Conservation (phyloP, 805 yeast species). For the Saturnispora sekii region DNA sequence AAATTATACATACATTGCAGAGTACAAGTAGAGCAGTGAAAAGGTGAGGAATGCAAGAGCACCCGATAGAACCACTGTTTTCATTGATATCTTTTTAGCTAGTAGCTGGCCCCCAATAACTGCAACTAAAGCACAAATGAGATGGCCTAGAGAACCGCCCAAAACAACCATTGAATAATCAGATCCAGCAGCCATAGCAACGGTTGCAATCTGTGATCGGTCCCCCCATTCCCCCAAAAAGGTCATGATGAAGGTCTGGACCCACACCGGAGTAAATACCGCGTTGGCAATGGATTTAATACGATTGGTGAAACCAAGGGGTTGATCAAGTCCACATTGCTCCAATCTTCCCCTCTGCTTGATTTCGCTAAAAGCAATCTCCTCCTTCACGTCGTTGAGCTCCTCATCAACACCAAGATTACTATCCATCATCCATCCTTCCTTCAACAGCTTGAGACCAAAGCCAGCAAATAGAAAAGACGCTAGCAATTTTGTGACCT, state of each 20-base stretch:
- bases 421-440: constrained; percentile 75
- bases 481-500: constrained; percentile 74
- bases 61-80: constrained; percentile 87
- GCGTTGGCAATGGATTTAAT: constrained; percentile 47
- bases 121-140: constrained; percentile 78
- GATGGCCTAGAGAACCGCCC: constrained; percentile 89
- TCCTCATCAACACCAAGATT: constrained; percentile 89
- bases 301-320: constrained; percentile 5
- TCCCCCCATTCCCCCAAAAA: constrained; percentile 99
- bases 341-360: constrained; percentile 44
- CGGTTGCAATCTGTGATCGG: constrained; percentile 94
- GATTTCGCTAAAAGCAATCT: constrained; percentile 57
- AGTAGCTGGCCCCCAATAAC: constrained; percentile 85
- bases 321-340: background rate
- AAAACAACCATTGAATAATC: constrained; percentile 81
- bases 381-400: constrained; percentile 93
- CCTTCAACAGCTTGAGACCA: constrained; percentile 65
- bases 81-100: constrained; percentile 83
- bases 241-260: constrained; percentile 91
- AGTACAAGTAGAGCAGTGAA: constrained; percentile 49
- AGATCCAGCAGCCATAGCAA: constrained; percentile 97
- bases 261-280: constrained; percentile 79
- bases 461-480: constrained; percentile 72
- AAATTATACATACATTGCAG: too few relatives aligned
- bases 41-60: constrained; percentile 79